phyloP scores from a whole-genome alignment of 2,329 filamentous ascomycete species.

The Sphaerulina populicola region DNA sequence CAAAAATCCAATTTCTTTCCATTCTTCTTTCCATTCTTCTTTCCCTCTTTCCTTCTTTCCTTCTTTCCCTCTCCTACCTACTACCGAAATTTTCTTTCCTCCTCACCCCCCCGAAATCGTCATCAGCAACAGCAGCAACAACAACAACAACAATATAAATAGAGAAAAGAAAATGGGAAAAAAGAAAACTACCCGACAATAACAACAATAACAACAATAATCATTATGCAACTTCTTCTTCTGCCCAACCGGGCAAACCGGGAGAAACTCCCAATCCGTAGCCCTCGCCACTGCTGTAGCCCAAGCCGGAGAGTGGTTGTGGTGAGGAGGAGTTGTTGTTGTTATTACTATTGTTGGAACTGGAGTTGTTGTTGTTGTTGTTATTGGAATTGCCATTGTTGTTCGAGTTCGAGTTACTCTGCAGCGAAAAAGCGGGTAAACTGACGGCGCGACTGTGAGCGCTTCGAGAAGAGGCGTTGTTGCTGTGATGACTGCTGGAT shows the following conservation, averaged over 20 bases:
- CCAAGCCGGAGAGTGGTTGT: slow-evolving; percentile 49
- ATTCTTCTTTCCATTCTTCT: no score
- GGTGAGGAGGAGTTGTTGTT: slow-evolving; percentile 17
- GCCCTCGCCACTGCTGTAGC: slow-evolving; percentile 43
- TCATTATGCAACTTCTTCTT: slow-evolving; percentile 54
- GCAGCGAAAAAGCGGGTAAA: slow-evolving; percentile 62
- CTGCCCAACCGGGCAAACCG: slow-evolving; percentile 55
- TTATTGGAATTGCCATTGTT: slow-evolving; percentile 17
- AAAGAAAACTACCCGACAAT: no score
- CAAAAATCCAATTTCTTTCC: no score
- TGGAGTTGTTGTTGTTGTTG: slow-evolving; percentile 19
- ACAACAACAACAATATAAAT: no score
- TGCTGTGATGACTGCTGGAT: slow-evolving; percentile 39
- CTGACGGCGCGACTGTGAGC: slow-evolving; percentile 74
- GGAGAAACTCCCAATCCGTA: slow-evolving; percentile 54
- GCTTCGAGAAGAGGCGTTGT: slow-evolving; percentile 20
- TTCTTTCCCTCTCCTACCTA: no score
- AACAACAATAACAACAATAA: slow-evolving; percentile 9
- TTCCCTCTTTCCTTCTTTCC: no score
- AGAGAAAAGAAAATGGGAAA: no score
- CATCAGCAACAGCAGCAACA: no score
- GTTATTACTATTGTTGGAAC: not conserved
- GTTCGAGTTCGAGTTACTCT: slow-evolving; percentile 30
- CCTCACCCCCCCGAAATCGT: no score
- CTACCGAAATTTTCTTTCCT: no score